These are phyloP conservation scores for Pseudogymnoascus destructans DNA, from an alignment of 2,329 filamentous ascomycete genomes.

Conservation along the genomic window DNA sequence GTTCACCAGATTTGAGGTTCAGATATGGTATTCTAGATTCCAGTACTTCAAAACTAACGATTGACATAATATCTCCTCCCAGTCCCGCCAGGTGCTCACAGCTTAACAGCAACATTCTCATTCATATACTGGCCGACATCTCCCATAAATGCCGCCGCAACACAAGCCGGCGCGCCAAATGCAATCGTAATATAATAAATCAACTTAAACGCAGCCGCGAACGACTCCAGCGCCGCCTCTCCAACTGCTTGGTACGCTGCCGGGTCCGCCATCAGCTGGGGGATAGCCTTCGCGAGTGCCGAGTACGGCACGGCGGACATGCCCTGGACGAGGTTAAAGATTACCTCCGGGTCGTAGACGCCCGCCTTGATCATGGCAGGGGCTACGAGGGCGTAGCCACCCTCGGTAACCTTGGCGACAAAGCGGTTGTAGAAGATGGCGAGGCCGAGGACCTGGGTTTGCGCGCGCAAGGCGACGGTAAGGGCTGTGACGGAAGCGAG, in stretches of 20 bases:
- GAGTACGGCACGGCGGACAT: neutral
- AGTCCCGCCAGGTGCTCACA: slow-evolving; percentile 17
- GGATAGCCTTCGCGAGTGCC: neutral
- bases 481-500: slow-evolving; percentile 54
- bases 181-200: slow-evolving; percentile 41
- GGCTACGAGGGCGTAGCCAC: slow-evolving; percentile 15
- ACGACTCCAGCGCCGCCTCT: neutral
- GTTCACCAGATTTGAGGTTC: neutral
- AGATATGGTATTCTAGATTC: neutral
- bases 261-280: neutral
- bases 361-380: neutral
- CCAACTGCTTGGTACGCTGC: neutral
- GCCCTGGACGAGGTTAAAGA: neutral
- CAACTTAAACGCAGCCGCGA: slow-evolving; percentile 32
- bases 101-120: slow-evolving; percentile 34
- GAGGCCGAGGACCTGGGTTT: slow-evolving; percentile 51
- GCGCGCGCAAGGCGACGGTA: slow-evolving; percentile 50
- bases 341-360: neutral
- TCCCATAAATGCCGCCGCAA: slow-evolving; percentile 37
- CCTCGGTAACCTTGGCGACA: slow-evolving; percentile 24
- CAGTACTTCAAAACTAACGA: neutral
- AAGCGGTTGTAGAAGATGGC: slow-evolving; percentile 41
- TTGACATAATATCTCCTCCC: neutral
- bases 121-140: slow-evolving; percentile 36
- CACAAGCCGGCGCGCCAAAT: slow-evolving; percentile 35